phyloP scores from a whole-genome alignment of 2,329 filamentous ascomycete genomes.

The Shiraia bambusicola region DNA sequence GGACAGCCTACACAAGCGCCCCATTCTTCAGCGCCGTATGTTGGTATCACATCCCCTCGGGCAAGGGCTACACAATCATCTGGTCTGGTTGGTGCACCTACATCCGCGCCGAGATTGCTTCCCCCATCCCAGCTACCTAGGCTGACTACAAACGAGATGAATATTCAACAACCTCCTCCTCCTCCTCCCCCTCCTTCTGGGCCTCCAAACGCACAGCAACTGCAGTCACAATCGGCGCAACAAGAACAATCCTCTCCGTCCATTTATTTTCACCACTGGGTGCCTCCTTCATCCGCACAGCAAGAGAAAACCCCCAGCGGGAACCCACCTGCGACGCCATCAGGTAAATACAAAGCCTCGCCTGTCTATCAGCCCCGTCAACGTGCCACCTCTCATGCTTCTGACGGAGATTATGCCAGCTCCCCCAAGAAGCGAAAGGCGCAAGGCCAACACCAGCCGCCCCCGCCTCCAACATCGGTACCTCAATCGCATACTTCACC shows the following conservation, averaged over 20 bases:
- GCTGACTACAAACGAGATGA: constrained; percentile 56
- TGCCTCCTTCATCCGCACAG: constrained; percentile 69
- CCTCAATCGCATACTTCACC: constrained; percentile 51
- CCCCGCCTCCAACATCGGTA: constrained; percentile 54
- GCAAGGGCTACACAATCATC: constrained; percentile 33
- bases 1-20: constrained; percentile 43
- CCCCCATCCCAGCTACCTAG: constrained; percentile 52
- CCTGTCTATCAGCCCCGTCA: constrained; percentile 44
- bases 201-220: constrained; percentile 44
- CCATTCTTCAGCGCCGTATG: constrained; percentile 41
- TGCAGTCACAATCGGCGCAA: constrained; percentile 54
- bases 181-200: too few relatives aligned
- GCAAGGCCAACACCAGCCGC: constrained; percentile 53
- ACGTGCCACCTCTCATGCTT: constrained; percentile 54
- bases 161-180: constrained; percentile 52
- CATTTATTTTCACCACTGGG: constrained; percentile 92
- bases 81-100: constrained; percentile 36
- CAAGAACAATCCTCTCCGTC: constrained; percentile 68
- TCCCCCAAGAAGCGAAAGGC: constrained; percentile 87
- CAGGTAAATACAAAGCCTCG: constrained; percentile 59
- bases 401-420: constrained; percentile 65
- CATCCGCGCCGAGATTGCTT: constrained; percentile 48
- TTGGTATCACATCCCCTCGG: constrained; percentile 38
- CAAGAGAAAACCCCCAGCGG: constrained; percentile 55
- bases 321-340: constrained; percentile 71